Conservation (phyloP, 202 grass and related monocot genomes). For the Zoysia matrella region DNA sequence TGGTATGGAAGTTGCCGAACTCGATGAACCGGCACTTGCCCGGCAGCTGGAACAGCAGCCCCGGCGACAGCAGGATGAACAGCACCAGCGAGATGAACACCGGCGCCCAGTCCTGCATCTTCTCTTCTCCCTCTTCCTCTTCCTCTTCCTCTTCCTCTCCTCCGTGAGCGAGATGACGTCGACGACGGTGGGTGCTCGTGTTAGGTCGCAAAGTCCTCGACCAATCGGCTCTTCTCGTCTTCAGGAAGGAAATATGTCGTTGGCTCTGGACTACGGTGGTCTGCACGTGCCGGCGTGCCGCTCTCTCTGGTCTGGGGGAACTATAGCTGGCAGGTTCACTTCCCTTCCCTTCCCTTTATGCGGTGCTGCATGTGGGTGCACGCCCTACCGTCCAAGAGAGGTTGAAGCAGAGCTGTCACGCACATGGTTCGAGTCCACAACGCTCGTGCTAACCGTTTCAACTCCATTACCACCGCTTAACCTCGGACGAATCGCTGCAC, state of each 20-base stretch:
- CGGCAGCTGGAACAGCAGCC: conserved; percentile 72
- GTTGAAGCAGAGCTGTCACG: conserved; percentile 33
- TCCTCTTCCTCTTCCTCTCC: neutral
- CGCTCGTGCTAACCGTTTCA: neutral
- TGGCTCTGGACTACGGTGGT: neutral
- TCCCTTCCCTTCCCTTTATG: neutral
- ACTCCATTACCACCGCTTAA: neutral
- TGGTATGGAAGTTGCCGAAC: conserved; percentile 83
- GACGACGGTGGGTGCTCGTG: neutral
- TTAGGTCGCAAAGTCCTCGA: neutral
- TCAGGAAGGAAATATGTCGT: neutral
- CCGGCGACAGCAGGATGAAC: conserved; percentile 82
- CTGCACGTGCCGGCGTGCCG: neutral
- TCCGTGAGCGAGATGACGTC: neutral
- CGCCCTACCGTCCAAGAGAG: conserved; percentile 19
- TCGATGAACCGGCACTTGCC: conserved; percentile 63
- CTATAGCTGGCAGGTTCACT: neutral
- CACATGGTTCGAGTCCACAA: neutral
- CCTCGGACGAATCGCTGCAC: neutral
- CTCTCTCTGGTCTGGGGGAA: neutral
- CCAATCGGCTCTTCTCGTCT: neutral
- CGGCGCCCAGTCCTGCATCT: conserved; percentile 81
- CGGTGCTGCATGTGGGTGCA: conserved; percentile 21
- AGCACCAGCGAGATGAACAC: conserved; percentile 74
- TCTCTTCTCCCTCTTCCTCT: neutral